These are phyloP conservation scores for Lepidium aucheri DNA, from an alignment of 345 rosid species.

Conservation along the genomic window DNA sequence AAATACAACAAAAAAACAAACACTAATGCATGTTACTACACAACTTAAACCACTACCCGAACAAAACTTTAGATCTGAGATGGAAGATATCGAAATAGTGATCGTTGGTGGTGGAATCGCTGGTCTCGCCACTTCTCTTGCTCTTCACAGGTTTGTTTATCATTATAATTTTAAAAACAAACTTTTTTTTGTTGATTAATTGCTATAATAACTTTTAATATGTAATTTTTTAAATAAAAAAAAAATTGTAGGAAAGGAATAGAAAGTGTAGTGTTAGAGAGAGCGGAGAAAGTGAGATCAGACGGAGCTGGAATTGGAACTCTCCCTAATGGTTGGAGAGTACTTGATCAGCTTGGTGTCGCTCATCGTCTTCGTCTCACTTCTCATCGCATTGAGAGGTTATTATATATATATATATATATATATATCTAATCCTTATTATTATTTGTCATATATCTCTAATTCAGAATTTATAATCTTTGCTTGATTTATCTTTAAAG, in stretches of 20 bases:
- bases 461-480: not conserved
- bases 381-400: conserved; percentile 31
- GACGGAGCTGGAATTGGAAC: conserved; percentile 46
- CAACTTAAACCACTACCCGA: not conserved
- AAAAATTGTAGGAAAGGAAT: conserved; percentile 43
- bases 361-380: conserved; percentile 36
- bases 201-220: not conserved
- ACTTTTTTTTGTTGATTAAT: not conserved
- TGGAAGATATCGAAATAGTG: conserved; percentile 35
- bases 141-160: conserved; percentile 38
- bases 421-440: not conserved
- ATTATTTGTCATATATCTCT: not conserved
- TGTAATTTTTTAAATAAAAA: not conserved
- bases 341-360: conserved; percentile 49
- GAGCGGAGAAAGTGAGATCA: conserved; percentile 37
- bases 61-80: conserved; percentile 2
- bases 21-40: not conserved
- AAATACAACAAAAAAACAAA: not conserved
- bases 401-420: not conserved
- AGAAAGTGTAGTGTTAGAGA: conserved; percentile 46
- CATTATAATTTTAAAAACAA: too few species aligned
- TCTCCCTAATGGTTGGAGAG: conserved; percentile 54
- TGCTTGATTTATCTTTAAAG: not conserved
- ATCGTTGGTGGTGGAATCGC: conserved; percentile 57
- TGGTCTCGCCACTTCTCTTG: conserved; percentile 53